A percentile compares a stretch with the other conserved stretches of the same genome.
Evolutionary conservation across 1,139 yeast species (phyloP).

Genomic region (Insectozyma bohioensis): DNA sequence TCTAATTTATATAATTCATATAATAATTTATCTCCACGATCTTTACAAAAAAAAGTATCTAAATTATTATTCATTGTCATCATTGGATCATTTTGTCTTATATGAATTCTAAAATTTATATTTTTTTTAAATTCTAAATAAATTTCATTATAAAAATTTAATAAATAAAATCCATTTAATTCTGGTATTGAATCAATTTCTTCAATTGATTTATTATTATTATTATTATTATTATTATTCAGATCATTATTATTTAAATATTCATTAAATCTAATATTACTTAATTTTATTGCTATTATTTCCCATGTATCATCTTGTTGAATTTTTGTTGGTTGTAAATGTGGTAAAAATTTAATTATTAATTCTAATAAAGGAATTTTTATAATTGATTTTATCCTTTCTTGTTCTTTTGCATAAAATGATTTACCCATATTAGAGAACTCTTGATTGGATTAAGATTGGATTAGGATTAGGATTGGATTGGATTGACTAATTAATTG

Average conservation of each 20-base stretch:
- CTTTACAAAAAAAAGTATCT: constrained; percentile 5
- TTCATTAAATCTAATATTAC: constrained; percentile 7
- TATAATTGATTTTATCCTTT: constrained; percentile 24
- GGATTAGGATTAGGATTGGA: too few relatives aligned
- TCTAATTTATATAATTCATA: constrained; percentile 25
- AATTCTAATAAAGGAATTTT: constrained; percentile 30
- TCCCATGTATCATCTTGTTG: constrained; percentile 37
- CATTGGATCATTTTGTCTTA: background rate
- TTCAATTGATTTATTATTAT: constrained; percentile 1
- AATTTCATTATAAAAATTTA: constrained; percentile 23
- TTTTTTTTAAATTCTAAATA: constrained; percentile 16
- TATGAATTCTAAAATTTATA: background rate
- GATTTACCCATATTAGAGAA: constrained; percentile 23
- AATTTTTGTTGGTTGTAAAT: constrained; percentile 26
- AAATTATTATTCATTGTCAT: background rate
- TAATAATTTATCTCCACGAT: constrained; percentile 20
- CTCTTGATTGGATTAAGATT: too few relatives aligned
- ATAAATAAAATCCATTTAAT: constrained; percentile 29
- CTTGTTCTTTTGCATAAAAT: constrained; percentile 29
- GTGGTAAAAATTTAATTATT: constrained; percentile 33
- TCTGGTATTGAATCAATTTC: constrained; percentile 28
- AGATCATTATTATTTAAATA: constrained; percentile 1
- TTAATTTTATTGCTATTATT: constrained; percentile 32
- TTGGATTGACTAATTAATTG: too few relatives aligned
- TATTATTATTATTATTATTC: too few relatives aligned